phyloP scores from a whole-genome alignment of 208 protist species.

The Leishmania aethiopica region DNA sequence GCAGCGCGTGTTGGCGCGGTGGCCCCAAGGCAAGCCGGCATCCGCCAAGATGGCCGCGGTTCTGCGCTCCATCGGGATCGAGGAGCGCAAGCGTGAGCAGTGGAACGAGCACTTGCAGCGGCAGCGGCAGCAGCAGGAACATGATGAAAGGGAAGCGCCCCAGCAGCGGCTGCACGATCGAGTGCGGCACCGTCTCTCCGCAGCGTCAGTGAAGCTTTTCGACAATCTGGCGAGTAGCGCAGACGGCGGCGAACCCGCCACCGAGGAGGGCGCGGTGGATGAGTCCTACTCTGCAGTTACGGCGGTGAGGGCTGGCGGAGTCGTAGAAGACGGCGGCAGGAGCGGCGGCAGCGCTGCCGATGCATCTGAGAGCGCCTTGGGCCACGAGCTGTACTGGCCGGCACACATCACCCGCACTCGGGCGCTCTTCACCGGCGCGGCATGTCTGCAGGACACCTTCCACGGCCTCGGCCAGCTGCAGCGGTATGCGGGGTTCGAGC shows the following conservation, averaged over 20 bases:
- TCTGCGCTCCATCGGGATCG: constrained; percentile 42
- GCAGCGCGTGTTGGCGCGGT: constrained; percentile 58
- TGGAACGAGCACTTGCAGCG: constrained; percentile 35
- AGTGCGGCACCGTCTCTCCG: not conserved
- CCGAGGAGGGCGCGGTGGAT: not conserved
- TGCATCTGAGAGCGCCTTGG: constrained; percentile 5
- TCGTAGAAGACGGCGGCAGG: not conserved
- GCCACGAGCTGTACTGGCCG: constrained; percentile 66
- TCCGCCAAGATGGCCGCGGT: constrained; percentile 35
- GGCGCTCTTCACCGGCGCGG: constrained; percentile 28
- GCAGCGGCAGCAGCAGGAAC: constrained; percentile 9
- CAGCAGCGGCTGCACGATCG: not conserved
- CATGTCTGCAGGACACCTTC: constrained; percentile 32
- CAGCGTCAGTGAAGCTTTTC: not conserved
- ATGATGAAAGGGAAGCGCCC: not conserved
- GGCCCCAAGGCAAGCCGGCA: constrained; percentile 37
- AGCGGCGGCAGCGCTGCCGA: not conserved
- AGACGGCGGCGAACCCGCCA: not conserved
- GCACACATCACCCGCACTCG: constrained; percentile 50
- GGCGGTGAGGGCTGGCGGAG: not conserved
- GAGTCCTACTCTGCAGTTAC: constrained; percentile 2
- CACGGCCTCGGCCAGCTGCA: constrained; percentile 40
- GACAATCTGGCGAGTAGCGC: not conserved
- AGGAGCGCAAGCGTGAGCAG: constrained; percentile 38
- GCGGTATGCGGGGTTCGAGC: constrained; percentile 48